Evolutionary conservation across 2,329 filamentous ascomycete genomes (phyloP).

Genomic region (Ophiocordyceps camponoti-leonardi): DNA sequence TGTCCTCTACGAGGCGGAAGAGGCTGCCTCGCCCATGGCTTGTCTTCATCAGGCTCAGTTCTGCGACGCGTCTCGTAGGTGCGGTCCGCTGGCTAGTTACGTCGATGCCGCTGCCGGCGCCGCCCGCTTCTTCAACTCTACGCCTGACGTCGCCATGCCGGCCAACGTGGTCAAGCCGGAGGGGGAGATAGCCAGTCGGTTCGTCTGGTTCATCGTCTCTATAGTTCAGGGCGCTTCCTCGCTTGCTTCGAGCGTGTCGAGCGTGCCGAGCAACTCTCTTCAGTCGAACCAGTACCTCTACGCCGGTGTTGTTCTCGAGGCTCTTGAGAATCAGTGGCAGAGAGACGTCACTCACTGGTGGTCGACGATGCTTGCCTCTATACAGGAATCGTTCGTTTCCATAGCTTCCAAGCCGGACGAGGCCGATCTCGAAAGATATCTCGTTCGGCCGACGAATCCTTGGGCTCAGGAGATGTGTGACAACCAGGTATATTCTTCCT

Average conservation of each 20-base stretch:
- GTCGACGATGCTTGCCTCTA: not conserved
- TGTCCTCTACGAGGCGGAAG: not conserved
- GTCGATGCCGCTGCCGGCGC: not conserved
- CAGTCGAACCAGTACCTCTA: not conserved
- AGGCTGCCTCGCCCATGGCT: not conserved
- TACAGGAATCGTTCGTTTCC: not conserved
- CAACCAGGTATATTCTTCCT: not conserved
- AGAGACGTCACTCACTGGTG: not conserved
- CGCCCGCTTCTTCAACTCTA: not conserved
- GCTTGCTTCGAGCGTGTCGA: not conserved
- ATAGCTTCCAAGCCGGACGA: not conserved
- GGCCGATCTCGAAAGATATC: not conserved
- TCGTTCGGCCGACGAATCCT: not conserved
- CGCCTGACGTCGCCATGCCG: not conserved
- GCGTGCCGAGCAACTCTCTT: not conserved
- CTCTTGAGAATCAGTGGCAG: not conserved
- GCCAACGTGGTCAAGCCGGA: not conserved
- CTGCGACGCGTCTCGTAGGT: not conserved
- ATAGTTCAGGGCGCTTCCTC: not conserved
- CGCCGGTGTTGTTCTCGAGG: not conserved
- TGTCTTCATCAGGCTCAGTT: not conserved
- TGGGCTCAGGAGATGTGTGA: not conserved
- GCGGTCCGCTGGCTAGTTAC: not conserved
- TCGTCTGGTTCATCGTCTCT: not conserved
- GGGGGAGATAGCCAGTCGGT: not conserved